Conservation (phyloP, 2,329 filamentous ascomycete species). For the Pezicula neosporulosa region DNA sequence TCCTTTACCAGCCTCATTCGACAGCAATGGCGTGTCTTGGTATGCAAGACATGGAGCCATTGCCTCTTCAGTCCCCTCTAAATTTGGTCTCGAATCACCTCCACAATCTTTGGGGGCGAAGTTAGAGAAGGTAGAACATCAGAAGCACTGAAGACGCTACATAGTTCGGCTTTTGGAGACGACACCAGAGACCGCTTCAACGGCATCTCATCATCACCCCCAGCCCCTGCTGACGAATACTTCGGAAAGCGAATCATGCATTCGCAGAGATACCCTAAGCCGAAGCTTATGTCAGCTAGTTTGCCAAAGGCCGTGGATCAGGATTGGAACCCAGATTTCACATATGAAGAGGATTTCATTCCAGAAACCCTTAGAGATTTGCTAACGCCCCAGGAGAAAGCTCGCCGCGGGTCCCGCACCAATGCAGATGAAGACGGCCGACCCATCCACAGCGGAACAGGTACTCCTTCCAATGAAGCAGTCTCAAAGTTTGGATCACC, state of each 20-base stretch:
- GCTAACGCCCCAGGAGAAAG: conserved; percentile 65
- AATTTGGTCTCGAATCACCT: conserved; percentile 85
- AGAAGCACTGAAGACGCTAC: conserved; percentile 60
- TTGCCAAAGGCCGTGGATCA: conserved; percentile 56
- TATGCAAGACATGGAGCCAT: conserved; percentile 87
- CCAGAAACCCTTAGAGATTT: conserved; percentile 68
- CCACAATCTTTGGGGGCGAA: conserved; percentile 65
- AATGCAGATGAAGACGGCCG: conserved; percentile 49
- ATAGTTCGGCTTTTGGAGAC: conserved; percentile 63
- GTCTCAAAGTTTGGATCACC: conserved; percentile 60
- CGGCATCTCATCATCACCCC: conserved; percentile 38
- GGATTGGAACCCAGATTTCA: conserved; percentile 66
- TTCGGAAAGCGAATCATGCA: conserved; percentile 70
- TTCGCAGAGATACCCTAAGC: conserved; percentile 63
- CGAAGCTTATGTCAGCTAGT: conserved; percentile 67
- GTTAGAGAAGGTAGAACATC: conserved; percentile 59
- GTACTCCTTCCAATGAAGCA: conserved; percentile 37
- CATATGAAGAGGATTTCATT: conserved; percentile 86
- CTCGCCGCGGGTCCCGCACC: conserved; percentile 55
- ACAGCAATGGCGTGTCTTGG: conserved; percentile 91
- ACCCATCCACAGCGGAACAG: conserved; percentile 36
- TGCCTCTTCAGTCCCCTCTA: conserved; percentile 87
- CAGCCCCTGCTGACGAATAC: conserved; percentile 50
- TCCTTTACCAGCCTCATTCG: conserved; percentile 89
- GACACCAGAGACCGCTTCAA: conserved; percentile 62